Evolutionary conservation across 1,284 basidiomycete species (phyloP), one percentile per base, ranked within the genome.

Genomic region (Sutorius eximius): DNA sequence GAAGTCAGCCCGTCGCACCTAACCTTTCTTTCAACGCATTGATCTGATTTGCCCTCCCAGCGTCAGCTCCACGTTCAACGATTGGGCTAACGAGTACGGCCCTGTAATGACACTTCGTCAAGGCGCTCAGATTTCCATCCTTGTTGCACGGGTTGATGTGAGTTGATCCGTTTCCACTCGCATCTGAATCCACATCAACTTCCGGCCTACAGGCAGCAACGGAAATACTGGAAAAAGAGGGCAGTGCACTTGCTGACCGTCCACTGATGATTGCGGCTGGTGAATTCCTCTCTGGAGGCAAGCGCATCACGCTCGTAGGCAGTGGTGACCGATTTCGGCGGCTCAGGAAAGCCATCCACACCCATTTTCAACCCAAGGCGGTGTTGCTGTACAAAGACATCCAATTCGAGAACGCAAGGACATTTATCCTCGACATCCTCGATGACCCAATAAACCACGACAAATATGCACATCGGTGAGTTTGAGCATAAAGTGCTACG

Each of bases 181-280:
- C 18, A 12, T 57, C 12, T 15, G 10, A 5, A 37, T 6, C 10
- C n/a, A 9, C 13, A 11, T 18, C 13, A 24, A 48, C 3, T 20
- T 29, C n/a, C 41, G 10, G 16, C 22, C 18, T 30, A 13, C 51
- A 72, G 70, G 70, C 71, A 13, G 70, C 59, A 1, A 61, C 62
- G 1, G 73, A 74, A 12, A 72, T 77, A n/a, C 67, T 76, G 61
- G 74, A 75, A 55, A 74, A 72, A 41, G 62, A 73, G 45, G 73
- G 73, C 2, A 61, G 63, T 0, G 58, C 64, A 8, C 64, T 71
- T 5, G 64, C 54, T 2, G 75, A 74, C 55, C 64, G 75, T 11
- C 75, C 75, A 22, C 47, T 22, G 0, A 62, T 59, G 42, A 65
- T 75, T 22, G 66, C 70, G 1, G 72, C 66, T 0, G 57, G 53